These are phyloP conservation scores for Nakazawaea wickerhamii DNA, from an alignment of 805 yeast genomes.

Conservation along the genomic window DNA sequence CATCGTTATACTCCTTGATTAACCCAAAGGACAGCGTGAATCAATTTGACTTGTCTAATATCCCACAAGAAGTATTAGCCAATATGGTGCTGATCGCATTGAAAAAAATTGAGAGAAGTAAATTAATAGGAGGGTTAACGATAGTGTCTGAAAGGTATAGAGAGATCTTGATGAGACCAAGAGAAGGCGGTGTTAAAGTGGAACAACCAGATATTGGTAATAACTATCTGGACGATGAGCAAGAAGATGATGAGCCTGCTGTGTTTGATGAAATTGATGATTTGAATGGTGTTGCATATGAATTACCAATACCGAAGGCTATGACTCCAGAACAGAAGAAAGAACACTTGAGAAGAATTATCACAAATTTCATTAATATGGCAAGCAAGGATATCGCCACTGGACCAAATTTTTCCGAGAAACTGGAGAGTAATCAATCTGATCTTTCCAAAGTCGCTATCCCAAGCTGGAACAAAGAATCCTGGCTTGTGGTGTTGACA, in stretches of 20 bases:
- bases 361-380: conserved; percentile 51
- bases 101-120: conserved; percentile 42
- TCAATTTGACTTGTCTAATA: conserved; percentile 60
- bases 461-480: conserved; percentile 48
- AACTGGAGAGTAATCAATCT: conserved; percentile 23
- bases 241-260: conserved; percentile 23
- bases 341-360: conserved; percentile 48
- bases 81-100: conserved; percentile 67
- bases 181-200: conserved; percentile 21
- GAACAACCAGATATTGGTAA: conserved; percentile 14
- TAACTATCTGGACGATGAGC: conserved; percentile 18
- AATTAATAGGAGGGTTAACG: conserved; percentile 60
- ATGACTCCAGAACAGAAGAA: conserved; percentile 51
- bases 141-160: conserved; percentile 63
- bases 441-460: conserved; percentile 57
- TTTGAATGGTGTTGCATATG: conserved; percentile 29
- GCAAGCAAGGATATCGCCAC: conserved; percentile 30
- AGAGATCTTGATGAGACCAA: conserved; percentile 30
- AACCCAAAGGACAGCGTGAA: conserved; percentile 53
- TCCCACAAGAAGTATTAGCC: conserved; percentile 60
- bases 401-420: conserved; percentile 14
- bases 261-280: conserved; percentile 21
- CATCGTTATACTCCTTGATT: conserved; percentile 63
- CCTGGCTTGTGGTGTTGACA: conserved; percentile 73
- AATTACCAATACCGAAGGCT: conserved; percentile 52